Percentiles rank a stretch among this genome's conserved stretches.
These are phyloP conservation scores for Phaffomyces thermotolerans DNA, from an alignment of 805 yeast genomes.

Conservation along the genomic window DNA sequence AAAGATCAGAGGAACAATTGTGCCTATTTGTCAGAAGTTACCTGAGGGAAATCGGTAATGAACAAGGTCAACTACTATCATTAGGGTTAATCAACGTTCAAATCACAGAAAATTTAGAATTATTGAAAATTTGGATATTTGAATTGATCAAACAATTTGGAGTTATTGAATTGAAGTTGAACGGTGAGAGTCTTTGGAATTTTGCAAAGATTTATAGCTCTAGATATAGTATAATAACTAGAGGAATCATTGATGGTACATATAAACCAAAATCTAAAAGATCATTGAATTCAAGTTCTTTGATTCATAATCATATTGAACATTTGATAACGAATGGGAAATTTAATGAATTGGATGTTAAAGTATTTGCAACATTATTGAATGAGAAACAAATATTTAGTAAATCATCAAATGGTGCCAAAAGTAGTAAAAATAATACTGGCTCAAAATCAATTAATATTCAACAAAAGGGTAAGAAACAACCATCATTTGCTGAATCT, in stretches of 20 bases:
- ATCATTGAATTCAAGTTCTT: conserved; percentile 27
- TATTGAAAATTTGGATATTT: conserved; percentile 36
- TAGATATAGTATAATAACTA: conserved; percentile 35
- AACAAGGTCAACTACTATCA: conserved; percentile 53
- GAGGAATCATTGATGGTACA: conserved; percentile 50
- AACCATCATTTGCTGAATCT: conserved; percentile 38
- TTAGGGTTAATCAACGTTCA: conserved; percentile 69
- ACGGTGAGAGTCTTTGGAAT: conserved; percentile 60
- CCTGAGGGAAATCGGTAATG: conserved; percentile 54
- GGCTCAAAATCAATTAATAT: neutral
- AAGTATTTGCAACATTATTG: conserved; percentile 12
- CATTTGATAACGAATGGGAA: conserved; percentile 30
- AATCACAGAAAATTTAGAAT: conserved; percentile 44
- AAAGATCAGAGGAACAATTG: conserved; percentile 52
- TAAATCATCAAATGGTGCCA: neutral
- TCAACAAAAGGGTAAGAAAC: neutral
- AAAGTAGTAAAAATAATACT: neutral
- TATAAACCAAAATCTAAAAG: conserved; percentile 21
- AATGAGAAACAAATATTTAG: conserved; percentile 3
- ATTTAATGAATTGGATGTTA: conserved; percentile 15
- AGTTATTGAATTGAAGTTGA: conserved; percentile 46
- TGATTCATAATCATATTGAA: conserved; percentile 47
- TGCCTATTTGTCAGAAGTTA: conserved; percentile 49
- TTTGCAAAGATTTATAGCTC: conserved; percentile 48
- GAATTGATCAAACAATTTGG: conserved; percentile 48